A percentile compares a stretch with the other conserved stretches of the same genome.
Evolutionary conservation across 2,329 filamentous ascomycete species (phyloP).

Genomic region (Plectosphaerella sp.): DNA sequence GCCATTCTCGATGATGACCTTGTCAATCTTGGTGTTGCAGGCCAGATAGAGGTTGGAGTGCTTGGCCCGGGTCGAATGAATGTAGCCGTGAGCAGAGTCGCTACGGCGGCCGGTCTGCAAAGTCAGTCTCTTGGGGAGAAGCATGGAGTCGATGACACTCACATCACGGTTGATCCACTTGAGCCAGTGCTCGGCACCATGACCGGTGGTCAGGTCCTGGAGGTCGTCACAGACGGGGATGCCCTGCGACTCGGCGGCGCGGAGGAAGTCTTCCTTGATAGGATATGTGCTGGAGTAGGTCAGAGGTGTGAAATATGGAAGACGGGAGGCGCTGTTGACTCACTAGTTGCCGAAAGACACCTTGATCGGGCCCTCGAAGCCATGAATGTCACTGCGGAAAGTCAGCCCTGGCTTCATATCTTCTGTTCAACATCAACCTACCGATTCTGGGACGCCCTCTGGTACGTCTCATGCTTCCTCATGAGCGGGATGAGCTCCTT

Average conservation of each 20-base stretch:
- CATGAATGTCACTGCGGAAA: constrained; percentile 56
- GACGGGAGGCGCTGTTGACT: not conserved
- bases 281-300: constrained; percentile 56
- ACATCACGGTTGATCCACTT: constrained; percentile 77
- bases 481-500: constrained; percentile 72
- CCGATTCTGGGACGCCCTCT: constrained; percentile 57
- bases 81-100: constrained; percentile 73
- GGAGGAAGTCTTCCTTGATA: constrained; percentile 76
- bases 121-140: not conserved
- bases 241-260: constrained; percentile 67
- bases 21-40: constrained; percentile 72
- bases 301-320: not conserved
- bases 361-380: constrained; percentile 76
- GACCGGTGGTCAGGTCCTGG: constrained; percentile 64
- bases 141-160: constrained; percentile 3
- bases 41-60: constrained; percentile 68
- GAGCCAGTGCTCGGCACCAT: constrained; percentile 76
- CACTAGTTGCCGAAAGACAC: constrained; percentile 74
- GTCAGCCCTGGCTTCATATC: not conserved
- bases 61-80: constrained; percentile 69
- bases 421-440: constrained; percentile 12
- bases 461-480: constrained; percentile 79
- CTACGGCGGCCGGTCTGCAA: constrained; percentile 63
- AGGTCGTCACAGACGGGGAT: constrained; percentile 72
- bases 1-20: constrained; percentile 69